phyloP scores from a whole-genome alignment of 2,329 filamentous ascomycete genomes.

The Colletotrichum graminicola region DNA sequence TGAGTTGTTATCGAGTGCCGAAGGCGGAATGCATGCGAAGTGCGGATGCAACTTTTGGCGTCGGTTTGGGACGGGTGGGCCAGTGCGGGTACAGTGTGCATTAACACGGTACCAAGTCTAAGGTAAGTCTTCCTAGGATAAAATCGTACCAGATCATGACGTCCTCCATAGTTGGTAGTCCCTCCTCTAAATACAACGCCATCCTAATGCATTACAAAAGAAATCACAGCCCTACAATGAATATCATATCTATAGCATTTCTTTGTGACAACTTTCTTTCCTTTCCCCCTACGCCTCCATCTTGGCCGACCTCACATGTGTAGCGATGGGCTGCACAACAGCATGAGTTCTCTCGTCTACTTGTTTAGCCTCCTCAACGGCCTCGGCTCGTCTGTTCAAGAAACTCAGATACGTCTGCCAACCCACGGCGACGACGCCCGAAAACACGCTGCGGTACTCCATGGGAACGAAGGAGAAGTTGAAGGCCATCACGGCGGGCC shows the following conservation, averaged over 20 bases:
- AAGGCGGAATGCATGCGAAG: conserved; percentile 16
- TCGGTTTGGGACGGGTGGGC: conserved; percentile 11
- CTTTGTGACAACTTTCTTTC: neutral
- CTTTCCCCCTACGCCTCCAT: conserved; percentile 27
- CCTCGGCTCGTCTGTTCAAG: conserved; percentile 80
- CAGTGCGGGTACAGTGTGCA: conserved; percentile 9
- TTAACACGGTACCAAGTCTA: conserved; percentile 14
- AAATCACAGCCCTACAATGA: conserved; percentile 8
- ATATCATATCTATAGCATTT: conserved; percentile 7
- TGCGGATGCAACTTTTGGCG: conserved; percentile 21
- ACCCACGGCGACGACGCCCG: conserved; percentile 82
- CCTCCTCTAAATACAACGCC: conserved; percentile 26
- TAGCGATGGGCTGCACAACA: conserved; percentile 35
- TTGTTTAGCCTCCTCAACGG: conserved; percentile 46
- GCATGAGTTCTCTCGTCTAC: conserved; percentile 17
- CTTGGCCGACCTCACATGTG: conserved; percentile 10
- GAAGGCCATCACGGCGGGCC: conserved; percentile 89
- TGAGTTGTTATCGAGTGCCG: conserved; percentile 23
- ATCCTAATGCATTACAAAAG: conserved; percentile 34
- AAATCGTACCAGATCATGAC: conserved; percentile 36
- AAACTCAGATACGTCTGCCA: conserved; percentile 94
- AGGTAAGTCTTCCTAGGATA: conserved; percentile 10
- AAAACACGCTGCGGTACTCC: conserved; percentile 84
- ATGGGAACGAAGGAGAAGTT: conserved; percentile 86
- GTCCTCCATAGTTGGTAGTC: conserved; percentile 25